These are phyloP conservation scores for Neonectria sp. DNA, from an alignment of 2,329 filamentous ascomycete genomes.

Conservation along the genomic window DNA sequence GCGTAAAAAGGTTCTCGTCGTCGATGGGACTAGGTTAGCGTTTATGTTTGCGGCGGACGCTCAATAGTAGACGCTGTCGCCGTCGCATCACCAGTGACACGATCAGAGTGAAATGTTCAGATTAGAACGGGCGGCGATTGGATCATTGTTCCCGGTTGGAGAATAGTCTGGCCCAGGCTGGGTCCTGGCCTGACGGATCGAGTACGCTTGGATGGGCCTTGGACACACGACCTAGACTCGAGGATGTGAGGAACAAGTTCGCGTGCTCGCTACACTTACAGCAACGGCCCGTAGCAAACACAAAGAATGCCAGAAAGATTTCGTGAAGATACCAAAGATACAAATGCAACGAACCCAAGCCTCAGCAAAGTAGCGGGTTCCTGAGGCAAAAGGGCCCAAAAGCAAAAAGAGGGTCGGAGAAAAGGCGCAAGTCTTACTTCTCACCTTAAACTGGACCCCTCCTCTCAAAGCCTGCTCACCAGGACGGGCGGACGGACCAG, in stretches of 20 bases:
- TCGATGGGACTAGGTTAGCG: constrained; percentile 1
- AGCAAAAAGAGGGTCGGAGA: background rate
- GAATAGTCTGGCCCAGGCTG: constrained; percentile 14
- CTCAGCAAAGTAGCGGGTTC: background rate
- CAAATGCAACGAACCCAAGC: background rate
- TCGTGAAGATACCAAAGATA: background rate
- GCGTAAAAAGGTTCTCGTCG: background rate
- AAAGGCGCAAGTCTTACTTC: background rate
- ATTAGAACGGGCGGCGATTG: background rate
- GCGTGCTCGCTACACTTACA: background rate
- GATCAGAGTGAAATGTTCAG: background rate
- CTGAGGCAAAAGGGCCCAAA: background rate
- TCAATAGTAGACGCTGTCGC: constrained; percentile 2
- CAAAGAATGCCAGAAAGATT: background rate
- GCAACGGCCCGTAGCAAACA: background rate
- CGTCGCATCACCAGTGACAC: background rate
- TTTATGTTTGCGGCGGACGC: constrained; percentile 6
- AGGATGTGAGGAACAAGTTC: background rate
- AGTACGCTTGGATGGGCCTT: background rate
- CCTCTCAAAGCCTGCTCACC: background rate
- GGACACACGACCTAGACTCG: background rate
- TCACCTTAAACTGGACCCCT: constrained; percentile 5
- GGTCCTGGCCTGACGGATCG: constrained; percentile 18
- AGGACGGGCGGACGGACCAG: constrained; percentile 12
- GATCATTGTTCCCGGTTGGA: background rate